Conservation (phyloP, 2,329 filamentous ascomycete genomes). For the Podosphaera xanthii region DNA sequence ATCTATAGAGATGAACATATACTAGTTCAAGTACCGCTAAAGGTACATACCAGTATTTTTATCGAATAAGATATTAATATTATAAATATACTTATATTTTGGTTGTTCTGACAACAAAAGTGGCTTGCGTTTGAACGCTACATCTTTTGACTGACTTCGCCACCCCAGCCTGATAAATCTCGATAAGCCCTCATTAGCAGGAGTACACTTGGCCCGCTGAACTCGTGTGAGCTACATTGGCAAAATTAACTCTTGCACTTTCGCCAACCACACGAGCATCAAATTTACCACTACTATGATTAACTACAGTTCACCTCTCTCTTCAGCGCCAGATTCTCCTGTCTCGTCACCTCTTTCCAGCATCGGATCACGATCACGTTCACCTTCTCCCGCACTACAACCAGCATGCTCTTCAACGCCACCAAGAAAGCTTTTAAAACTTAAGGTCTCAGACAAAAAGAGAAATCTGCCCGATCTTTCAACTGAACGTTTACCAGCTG, state of each 20-base stretch:
- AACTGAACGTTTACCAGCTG: constrained; percentile 29
- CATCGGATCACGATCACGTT: constrained; percentile 17
- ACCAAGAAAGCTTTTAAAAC: constrained; percentile 12
- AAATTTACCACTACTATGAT: constrained; percentile 3
- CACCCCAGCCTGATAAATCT: too few species aligned
- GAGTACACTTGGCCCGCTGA: too few species aligned
- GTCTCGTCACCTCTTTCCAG: constrained; percentile 17
- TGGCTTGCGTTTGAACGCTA: too few species aligned
- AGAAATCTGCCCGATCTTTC: constrained; percentile 7
- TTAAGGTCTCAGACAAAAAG: constrained; percentile 6
- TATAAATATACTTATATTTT: not conserved
- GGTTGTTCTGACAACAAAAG: not conserved
- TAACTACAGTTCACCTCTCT: constrained; percentile 8
- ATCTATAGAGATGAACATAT: too few species aligned
- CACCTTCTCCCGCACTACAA: constrained; percentile 6
- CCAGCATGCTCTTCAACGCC: constrained; percentile 7
- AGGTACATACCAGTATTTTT: too few species aligned
- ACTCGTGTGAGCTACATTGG: too few species aligned
- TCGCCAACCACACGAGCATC: not conserved
- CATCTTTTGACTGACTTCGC: too few species aligned
- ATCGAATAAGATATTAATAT: not conserved
- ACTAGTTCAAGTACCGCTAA: too few species aligned
- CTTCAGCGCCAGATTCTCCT: constrained; percentile 15
- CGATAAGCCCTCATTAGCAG: too few species aligned
- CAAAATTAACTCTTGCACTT: too few species aligned